Conservation (phyloP, 352 stramenopile genomes). For the Phytophthora citricola region DNA sequence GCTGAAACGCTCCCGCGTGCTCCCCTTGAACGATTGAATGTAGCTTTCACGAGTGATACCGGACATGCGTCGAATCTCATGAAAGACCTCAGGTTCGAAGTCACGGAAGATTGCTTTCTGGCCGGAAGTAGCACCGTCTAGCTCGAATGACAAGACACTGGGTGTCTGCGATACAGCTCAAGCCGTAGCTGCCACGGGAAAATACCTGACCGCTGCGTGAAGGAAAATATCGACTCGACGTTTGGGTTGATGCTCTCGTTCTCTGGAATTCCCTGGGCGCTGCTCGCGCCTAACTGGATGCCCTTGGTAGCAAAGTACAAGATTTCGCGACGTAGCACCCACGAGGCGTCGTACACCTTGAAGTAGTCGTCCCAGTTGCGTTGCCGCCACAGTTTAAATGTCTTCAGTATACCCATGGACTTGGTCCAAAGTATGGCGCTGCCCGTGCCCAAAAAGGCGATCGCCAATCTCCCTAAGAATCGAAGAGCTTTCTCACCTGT, state of each 20-base stretch:
- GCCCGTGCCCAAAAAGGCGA: slow-evolving; percentile 71
- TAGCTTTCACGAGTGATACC: slow-evolving; percentile 81
- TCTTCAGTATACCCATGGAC: slow-evolving; percentile 65
- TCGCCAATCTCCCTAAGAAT: slow-evolving; percentile 69
- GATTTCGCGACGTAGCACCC: slow-evolving; percentile 84
- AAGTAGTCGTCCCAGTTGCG: slow-evolving; percentile 89
- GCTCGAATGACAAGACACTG: slow-evolving; percentile 73
- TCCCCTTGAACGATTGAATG: slow-evolving; percentile 78
- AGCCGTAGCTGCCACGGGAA: slow-evolving; percentile 70
- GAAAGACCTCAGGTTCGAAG: slow-evolving; percentile 83
- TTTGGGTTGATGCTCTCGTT: slow-evolving; percentile 44
- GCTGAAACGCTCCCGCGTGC: slow-evolving; percentile 88
- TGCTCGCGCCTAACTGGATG: slow-evolving; percentile 66
- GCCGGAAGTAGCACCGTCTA: slow-evolving; percentile 65
- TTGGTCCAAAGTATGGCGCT: slow-evolving; percentile 75
- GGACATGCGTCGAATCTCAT: slow-evolving; percentile 81
- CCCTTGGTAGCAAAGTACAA: slow-evolving; percentile 86
- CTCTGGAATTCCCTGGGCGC: slow-evolving; percentile 40
- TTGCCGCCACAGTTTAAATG: slow-evolving; percentile 78
- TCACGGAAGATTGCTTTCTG: slow-evolving; percentile 84
- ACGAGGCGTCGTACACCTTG: slow-evolving; percentile 86
- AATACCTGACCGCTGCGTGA: slow-evolving; percentile 69
- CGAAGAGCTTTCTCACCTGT: slow-evolving; percentile 63
- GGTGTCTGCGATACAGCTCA: slow-evolving; percentile 50
- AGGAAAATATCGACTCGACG: slow-evolving; percentile 67